Evolutionary conservation across 2,329 filamentous ascomycete species (phyloP).

Genomic region (Pseudocercospora vitis): DNA sequence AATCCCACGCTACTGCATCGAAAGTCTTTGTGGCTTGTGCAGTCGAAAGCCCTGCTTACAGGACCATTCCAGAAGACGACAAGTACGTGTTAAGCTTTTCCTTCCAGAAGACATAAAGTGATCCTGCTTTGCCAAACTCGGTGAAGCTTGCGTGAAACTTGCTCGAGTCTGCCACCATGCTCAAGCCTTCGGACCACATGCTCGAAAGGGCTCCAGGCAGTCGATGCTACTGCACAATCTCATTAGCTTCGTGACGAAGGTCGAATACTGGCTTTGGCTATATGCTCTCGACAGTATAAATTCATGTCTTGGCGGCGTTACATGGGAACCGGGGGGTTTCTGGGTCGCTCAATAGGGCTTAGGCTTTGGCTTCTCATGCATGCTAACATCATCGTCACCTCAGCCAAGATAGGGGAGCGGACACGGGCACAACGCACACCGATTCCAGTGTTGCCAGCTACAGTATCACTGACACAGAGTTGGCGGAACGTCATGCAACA

Average conservation of each 20-base stretch:
- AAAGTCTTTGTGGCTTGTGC: slow-evolving; percentile 9
- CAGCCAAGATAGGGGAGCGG: slow-evolving; percentile 8
- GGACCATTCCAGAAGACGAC: slow-evolving; percentile 6
- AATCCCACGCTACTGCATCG: slow-evolving; percentile 13
- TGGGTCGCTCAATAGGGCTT: background rate
- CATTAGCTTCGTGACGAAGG: too few relatives aligned
- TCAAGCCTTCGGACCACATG: too few relatives aligned
- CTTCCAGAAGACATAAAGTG: slow-evolving; percentile 12
- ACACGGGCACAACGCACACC: background rate
- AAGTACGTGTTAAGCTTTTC: slow-evolving; percentile 19
- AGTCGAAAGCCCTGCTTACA: slow-evolving; percentile 6
- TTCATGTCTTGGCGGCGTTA: background rate
- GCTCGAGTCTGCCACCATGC: background rate
- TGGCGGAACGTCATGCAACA: too few relatives aligned
- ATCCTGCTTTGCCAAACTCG: background rate
- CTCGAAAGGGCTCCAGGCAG: background rate
- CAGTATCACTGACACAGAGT: background rate
- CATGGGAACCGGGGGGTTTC: background rate
- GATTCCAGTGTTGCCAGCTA: background rate
- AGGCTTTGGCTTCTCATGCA: background rate
- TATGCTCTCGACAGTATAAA: too few relatives aligned
- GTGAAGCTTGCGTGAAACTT: background rate
- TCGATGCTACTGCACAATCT: too few relatives aligned
- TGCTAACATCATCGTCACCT: slow-evolving; percentile 5
- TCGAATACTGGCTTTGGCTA: too few relatives aligned